Percentiles rank a stretch among this genome's conserved stretches.
Conservation (phyloP, 176 grass and related monocot species). For the Carex kokanica region DNA sequence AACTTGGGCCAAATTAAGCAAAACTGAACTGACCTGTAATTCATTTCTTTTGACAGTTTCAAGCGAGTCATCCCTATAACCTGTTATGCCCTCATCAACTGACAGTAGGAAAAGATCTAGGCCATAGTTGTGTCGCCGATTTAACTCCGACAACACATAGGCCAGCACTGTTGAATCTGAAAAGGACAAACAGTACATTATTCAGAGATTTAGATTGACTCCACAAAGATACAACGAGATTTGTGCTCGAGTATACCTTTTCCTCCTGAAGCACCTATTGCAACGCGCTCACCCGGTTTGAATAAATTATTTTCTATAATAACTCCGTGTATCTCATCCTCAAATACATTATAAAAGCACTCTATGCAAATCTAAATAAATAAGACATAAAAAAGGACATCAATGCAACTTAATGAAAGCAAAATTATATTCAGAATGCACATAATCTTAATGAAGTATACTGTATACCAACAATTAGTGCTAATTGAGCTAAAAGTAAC, state of each 20-base stretch:
- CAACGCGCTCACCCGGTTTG: slow-evolving; percentile 76
- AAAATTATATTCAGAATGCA: slow-evolving; percentile 8
- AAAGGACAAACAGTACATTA: slow-evolving; percentile 34
- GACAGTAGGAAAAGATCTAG: slow-evolving; percentile 94
- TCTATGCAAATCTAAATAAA: slow-evolving; percentile 75
- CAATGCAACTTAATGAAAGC: background rate
- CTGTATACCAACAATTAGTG: background rate
- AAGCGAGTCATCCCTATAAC: slow-evolving; percentile 92
- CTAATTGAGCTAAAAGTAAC: background rate
- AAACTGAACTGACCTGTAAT: slow-evolving; percentile 52
- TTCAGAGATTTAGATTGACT: background rate
- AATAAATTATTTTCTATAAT: slow-evolving; percentile 81
- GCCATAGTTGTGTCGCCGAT: slow-evolving; percentile 66
- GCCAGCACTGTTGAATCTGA: slow-evolving; percentile 98
- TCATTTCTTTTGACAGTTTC: slow-evolving; percentile 99
- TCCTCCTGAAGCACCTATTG: slow-evolving; percentile 93
- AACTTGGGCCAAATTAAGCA: background rate
- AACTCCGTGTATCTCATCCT: slow-evolving; percentile 86
- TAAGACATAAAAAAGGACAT: slow-evolving; percentile 10
- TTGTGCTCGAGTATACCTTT: slow-evolving; percentile 50
- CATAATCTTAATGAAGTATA: background rate
- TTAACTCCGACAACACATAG: slow-evolving; percentile 79
- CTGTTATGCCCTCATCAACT: slow-evolving; percentile 92
- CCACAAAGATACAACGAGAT: background rate
- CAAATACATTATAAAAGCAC: slow-evolving; percentile 79